Percentiles rank a stretch among this genome's conserved stretches.
These are phyloP conservation scores for Arthrobotrys entomopaga DNA, from an alignment of 2,329 filamentous ascomycete species.

Conservation along the genomic window DNA sequence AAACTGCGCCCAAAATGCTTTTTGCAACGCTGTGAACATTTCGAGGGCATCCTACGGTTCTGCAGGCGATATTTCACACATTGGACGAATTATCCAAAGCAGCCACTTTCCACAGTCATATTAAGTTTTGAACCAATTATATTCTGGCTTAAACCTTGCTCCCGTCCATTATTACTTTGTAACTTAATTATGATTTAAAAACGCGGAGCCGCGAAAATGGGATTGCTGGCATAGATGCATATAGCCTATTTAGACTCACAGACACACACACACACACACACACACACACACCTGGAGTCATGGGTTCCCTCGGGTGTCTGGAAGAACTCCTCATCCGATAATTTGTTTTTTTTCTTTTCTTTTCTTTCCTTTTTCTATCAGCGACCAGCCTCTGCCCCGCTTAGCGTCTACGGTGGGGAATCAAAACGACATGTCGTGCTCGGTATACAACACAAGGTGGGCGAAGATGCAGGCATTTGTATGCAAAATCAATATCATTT, in stretches of 20 bases:
- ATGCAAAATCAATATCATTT: too few species aligned
- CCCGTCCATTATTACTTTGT: conserved; percentile 45
- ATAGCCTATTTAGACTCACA: conserved; percentile 53
- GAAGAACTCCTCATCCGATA: conserved; percentile 55
- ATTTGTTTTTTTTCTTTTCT: conserved; percentile 31
- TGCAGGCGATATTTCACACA: conserved; percentile 44
- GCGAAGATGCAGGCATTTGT: background rate
- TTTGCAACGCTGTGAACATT: conserved; percentile 22
- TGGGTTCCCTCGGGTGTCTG: conserved; percentile 46
- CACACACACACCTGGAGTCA: conserved; percentile 39
- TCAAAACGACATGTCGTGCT: conserved; percentile 33
- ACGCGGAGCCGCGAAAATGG: conserved; percentile 54
- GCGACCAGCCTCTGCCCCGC: conserved; percentile 10
- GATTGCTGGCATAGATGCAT: conserved; percentile 22
- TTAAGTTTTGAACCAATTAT: conserved; percentile 45
- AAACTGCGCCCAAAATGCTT: conserved; percentile 23
- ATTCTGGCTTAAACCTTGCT: conserved; percentile 43
- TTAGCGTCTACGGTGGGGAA: conserved; percentile 37
- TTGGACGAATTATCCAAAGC: conserved; percentile 50
- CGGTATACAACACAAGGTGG: conserved; percentile 17
- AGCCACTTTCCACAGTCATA: conserved; percentile 36
- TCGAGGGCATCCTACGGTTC: conserved; percentile 13
- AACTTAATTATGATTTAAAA: conserved; percentile 49
- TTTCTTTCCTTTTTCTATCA: conserved; percentile 14
- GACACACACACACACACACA: conserved; percentile 47